Evolutionary conservation across 257 asterid genomes (phyloP).

Genomic region (Perilla frutescens): DNA sequence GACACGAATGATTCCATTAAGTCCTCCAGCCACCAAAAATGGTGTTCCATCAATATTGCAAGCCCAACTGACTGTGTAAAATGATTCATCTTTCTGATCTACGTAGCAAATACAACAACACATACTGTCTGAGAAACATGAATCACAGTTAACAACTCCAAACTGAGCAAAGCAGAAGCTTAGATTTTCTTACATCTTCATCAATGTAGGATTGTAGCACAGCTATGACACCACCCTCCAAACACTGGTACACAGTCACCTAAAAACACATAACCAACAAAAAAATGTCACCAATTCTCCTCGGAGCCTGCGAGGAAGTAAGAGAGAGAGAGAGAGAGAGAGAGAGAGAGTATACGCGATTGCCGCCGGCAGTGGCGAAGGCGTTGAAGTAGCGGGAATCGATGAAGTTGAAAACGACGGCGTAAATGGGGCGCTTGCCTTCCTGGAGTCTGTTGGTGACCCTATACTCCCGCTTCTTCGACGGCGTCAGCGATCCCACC

Average conservation of each 20-base stretch:
- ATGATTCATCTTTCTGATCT: conserved; percentile 95
- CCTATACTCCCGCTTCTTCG: conserved; percentile 81
- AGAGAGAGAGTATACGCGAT: conserved; percentile 55
- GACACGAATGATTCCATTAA: conserved; percentile 84
- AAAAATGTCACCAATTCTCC: not conserved
- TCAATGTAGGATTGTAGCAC: conserved; percentile 96
- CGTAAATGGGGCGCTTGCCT: conserved; percentile 94
- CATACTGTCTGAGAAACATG: conserved; percentile 43
- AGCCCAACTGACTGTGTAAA: conserved; percentile 98
- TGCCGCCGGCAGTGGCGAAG: conserved; percentile 96
- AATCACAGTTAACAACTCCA: not conserved
- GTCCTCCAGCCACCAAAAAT: conserved; percentile 90
- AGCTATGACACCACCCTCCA: conserved; percentile 91
- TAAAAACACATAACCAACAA: conserved; percentile 31
- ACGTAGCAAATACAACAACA: conserved; percentile 47
- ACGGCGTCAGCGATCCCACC: conserved; percentile 74
- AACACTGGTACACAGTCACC: conserved; percentile 96
- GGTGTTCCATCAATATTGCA: conserved; percentile 86
- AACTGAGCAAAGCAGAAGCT: conserved; percentile 3
- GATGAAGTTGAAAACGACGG: conserved; percentile 91
- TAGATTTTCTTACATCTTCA: conserved; percentile 73
- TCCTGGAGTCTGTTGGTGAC: conserved; percentile 92
- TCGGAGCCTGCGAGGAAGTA: too few relatives aligned
- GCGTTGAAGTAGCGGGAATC: conserved; percentile 85
- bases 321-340: conserved; percentile 13